Base-by-base conservation (phyloP, 805 yeast genomes). In the Yarrowia deformans region DNA sequence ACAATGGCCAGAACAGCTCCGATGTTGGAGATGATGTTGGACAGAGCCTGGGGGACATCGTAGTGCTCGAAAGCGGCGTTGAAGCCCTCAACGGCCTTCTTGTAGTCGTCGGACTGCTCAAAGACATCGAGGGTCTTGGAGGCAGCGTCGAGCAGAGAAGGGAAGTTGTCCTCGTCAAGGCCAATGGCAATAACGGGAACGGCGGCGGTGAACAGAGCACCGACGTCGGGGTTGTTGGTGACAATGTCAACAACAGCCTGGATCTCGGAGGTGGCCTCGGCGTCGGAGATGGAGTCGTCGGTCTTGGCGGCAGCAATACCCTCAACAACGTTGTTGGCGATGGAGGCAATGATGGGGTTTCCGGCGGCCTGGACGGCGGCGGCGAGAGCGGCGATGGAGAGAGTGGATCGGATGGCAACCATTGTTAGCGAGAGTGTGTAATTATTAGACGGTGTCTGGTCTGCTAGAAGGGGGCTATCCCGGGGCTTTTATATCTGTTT, bases 351-450 rank as follows among this genome's bases (percentile, higher is more conserved):
- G 52, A 60, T 60, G 52, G 49, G 32, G 49, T 60, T 45, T 1
- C 16, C 19, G 12, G 50, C 50, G 42, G 49, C 66, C 16, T 16
- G 9, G 19, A 60, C 52, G 40, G 35, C 32, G 19, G 42, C 50
- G 45, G 66, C 50, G 19, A 60, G 66, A 43, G 52, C 66, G 52
- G 66, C 66, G 40, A 60, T 9, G 52, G 66, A 39, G 50, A 60
- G 66, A 60, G 66, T 60, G 52, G 66, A 60, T 60, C 66, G 66
- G 52, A 60, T 43, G 52, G 66, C 49, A 60, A 60, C 66, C 66
- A 60, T 60, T 56, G 49, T 60, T 60, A 60, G 40, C 39, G 66
- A 60, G 66, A 60, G 66, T 60, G 52, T 60, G 4, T 13, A 32
- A 23, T 32, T 5, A n/a, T n/a, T 40, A 45, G 66, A 60, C 52